phyloP scores from a whole-genome alignment of 257 asterid genomes.

The Solanum pimpinellifolium region DNA sequence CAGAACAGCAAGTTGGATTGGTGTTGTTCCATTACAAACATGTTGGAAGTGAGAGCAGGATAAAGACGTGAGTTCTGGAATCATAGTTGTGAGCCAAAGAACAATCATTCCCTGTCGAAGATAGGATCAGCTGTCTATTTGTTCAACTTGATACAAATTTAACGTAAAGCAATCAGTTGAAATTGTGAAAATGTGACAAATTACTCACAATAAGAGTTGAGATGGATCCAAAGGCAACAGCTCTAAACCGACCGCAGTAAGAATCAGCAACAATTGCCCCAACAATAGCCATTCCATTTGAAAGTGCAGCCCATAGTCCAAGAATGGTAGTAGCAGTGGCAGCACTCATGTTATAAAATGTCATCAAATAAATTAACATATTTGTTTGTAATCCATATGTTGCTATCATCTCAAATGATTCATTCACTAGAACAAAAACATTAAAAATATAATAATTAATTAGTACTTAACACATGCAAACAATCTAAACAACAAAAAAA shows the following conservation, averaged over 20 bases:
- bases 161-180: background rate
- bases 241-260: constrained; percentile 4
- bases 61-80: background rate
- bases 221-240: constrained; percentile 4
- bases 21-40: background rate
- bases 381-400: background rate
- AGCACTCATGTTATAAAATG: background rate
- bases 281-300: constrained; percentile 4
- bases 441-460: background rate
- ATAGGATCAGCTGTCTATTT: background rate
- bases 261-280: constrained; percentile 8
- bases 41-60: background rate
- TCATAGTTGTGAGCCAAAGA: constrained; percentile 7
- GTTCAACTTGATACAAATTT: background rate
- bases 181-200: background rate
- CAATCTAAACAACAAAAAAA: background rate
- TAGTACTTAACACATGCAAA: background rate
- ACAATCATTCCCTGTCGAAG: constrained; percentile 3
- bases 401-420: background rate
- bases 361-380: background rate
- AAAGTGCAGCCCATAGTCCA: background rate
- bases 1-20: background rate
- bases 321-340: background rate
- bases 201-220: constrained; percentile 3
- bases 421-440: background rate